Evolutionary conservation across 164 flowering plant species (phyloP).

Genomic region (Aristolochia fimbriata): DNA sequence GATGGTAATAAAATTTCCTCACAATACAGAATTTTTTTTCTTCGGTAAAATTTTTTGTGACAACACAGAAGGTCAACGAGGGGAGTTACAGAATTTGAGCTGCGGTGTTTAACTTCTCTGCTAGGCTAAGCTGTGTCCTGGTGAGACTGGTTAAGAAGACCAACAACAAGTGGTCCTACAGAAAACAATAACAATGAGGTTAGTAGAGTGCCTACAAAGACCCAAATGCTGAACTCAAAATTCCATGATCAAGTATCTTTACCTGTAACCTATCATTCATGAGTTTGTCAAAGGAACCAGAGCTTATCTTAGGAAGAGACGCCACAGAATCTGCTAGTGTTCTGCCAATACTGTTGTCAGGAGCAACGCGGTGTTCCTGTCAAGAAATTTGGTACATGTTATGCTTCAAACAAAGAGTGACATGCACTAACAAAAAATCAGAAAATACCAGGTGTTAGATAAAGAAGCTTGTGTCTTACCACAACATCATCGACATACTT

Average conservation of each 20-base stretch:
- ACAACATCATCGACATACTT: constrained; percentile 94
- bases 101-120: constrained; percentile 98
- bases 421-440: background rate
- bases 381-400: background rate
- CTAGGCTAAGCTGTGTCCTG: constrained; percentile 81
- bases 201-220: background rate
- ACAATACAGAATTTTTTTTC: background rate
- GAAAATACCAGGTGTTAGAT: too few species aligned
- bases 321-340: constrained; percentile 60
- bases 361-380: constrained; percentile 66
- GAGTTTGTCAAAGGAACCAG: constrained; percentile 75
- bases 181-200: background rate
- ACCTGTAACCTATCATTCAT: constrained; percentile 89
- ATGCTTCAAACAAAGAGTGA: background rate
- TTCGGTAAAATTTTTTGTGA: background rate
- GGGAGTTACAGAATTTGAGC: constrained; percentile 61
- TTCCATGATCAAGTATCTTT: background rate
- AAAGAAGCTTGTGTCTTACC: constrained; percentile 34
- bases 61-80: background rate
- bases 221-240: background rate
- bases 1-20: background rate
- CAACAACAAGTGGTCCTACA: constrained; percentile 69
- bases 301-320: constrained; percentile 67
- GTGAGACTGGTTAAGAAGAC: constrained; percentile 84
- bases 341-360: constrained; percentile 75